A percentile compares a stretch with the other conserved stretches of the same genome.
Evolutionary conservation across 345 rosid species (phyloP).

Genomic region (Populus alba): DNA sequence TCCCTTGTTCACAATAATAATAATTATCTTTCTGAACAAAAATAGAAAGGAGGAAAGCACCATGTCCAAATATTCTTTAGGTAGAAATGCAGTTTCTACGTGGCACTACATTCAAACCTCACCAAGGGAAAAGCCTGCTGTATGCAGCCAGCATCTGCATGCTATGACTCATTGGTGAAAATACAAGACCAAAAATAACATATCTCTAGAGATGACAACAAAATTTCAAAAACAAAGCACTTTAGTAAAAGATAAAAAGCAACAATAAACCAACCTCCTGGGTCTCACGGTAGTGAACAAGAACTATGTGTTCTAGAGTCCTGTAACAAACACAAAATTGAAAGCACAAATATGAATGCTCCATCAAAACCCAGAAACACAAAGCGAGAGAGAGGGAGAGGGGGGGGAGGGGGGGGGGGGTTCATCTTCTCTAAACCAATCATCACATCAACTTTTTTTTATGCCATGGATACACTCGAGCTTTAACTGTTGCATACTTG

Average conservation of each 20-base stretch:
- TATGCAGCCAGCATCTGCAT: background rate
- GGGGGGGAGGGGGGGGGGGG: background rate
- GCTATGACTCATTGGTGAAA: background rate
- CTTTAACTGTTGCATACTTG: slow-evolving; percentile 54
- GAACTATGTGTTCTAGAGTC: slow-evolving; percentile 84
- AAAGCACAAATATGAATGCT: slow-evolving; percentile 12
- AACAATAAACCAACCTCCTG: slow-evolving; percentile 65
- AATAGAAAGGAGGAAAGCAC: background rate
- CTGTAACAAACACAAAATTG: slow-evolving; percentile 38
- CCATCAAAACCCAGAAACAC: background rate
- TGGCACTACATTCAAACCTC: slow-evolving; percentile 3
- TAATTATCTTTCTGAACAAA: background rate
- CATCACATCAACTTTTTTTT: background rate
- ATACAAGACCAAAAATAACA: background rate
- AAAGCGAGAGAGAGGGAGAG: slow-evolving; percentile 8
- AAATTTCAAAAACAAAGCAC: background rate
- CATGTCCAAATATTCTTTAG: background rate
- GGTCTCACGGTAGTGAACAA: slow-evolving; percentile 97
- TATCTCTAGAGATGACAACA: background rate
- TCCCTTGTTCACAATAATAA: background rate
- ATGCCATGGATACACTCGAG: background rate
- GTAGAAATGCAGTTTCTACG: background rate
- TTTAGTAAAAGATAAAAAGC: slow-evolving; percentile 12
- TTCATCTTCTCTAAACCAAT: background rate
- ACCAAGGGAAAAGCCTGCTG: background rate